Percentiles rank a stretch among this genome's conserved stretches.
phyloP scores from a whole-genome alignment of 768 basidiomycete genomes.

The Boletus rex-veris region DNA sequence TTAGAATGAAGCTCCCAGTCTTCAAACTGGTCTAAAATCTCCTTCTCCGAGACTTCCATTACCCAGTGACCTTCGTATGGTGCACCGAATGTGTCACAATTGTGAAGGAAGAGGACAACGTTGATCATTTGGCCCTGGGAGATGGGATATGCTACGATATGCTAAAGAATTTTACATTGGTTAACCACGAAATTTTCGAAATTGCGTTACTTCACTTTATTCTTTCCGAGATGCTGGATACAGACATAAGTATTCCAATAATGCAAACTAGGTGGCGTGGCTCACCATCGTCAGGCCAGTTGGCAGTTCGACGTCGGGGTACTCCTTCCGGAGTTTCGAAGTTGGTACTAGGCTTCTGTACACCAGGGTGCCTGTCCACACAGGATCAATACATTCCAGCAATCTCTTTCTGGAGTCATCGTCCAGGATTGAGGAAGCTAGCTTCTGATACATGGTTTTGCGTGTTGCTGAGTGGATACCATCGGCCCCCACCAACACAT shows the following conservation, averaged over 20 bases:
- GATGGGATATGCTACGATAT: conserved; percentile 40
- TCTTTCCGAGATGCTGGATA: conserved; percentile 24
- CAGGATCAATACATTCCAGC: conserved; percentile 29
- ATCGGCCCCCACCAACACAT: conserved; percentile 43
- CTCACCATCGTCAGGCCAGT: conserved; percentile 25
- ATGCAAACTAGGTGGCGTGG: neutral
- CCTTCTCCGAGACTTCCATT: conserved; percentile 28
- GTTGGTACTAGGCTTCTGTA: conserved; percentile 38
- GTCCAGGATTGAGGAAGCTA: conserved; percentile 8
- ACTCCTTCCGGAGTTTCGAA: conserved; percentile 28
- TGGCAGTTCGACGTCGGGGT: conserved; percentile 28
- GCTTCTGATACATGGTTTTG: conserved; percentile 21
- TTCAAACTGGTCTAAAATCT: conserved; percentile 28
- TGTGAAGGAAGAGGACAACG: conserved; percentile 30
- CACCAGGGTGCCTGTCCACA: conserved; percentile 38
- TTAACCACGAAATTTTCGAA: neutral
- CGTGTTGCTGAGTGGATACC: conserved; percentile 40
- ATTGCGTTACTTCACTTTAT: conserved; percentile 3
- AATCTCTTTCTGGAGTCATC: conserved; percentile 8
- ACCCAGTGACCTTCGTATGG: conserved; percentile 31
- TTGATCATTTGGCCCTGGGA: conserved; percentile 37
- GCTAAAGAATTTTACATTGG: conserved; percentile 23
- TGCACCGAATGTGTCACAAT: conserved; percentile 29
- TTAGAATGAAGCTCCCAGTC: conserved; percentile 21
- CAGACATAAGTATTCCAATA: neutral